These are phyloP conservation scores for Brasilioporus rufonigricans DNA, from an alignment of 768 basidiomycete genomes.

Conservation along the genomic window DNA sequence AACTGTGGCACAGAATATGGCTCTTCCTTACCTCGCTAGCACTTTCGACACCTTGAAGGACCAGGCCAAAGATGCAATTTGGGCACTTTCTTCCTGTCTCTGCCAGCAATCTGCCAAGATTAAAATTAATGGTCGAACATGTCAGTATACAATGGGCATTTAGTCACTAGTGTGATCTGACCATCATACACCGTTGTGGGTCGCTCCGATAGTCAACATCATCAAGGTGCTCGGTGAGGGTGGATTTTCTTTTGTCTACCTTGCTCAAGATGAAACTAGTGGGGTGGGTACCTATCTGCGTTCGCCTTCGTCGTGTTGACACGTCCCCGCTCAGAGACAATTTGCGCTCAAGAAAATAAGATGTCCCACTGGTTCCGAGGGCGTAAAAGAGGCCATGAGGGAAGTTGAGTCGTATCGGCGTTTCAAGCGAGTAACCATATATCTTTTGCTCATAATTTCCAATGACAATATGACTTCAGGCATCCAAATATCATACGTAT, in stretches of 20 bases:
- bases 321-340: slow-evolving; percentile 53
- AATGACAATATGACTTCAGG: slow-evolving; percentile 37
- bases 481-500: slow-evolving; percentile 98
- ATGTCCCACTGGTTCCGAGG: slow-evolving; percentile 84
- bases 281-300: slow-evolving; percentile 50
- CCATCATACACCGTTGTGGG: neutral
- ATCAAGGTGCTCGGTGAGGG: slow-evolving; percentile 94
- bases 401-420: slow-evolving; percentile 93
- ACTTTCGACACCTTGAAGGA: slow-evolving; percentile 61
- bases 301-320: neutral
- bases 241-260: slow-evolving; percentile 90
- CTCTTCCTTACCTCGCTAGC: slow-evolving; percentile 34
- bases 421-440: slow-evolving; percentile 66
- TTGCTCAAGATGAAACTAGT: slow-evolving; percentile 82
- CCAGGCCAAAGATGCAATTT: slow-evolving; percentile 78
- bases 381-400: slow-evolving; percentile 85
- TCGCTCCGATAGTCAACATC: slow-evolving; percentile 63
- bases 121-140: slow-evolving; percentile 95
- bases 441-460: neutral
- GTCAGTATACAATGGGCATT: slow-evolving; percentile 45
- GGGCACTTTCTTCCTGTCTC: slow-evolving; percentile 77
- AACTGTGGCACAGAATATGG: slow-evolving; percentile 21
- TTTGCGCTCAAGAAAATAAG: slow-evolving; percentile 98
- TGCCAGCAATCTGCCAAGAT: slow-evolving; percentile 82
- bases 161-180: slow-evolving; percentile 3